These are phyloP conservation scores for Sistotremastrum niveocremeum DNA, from an alignment of 768 basidiomycete genomes.

Conservation along the genomic window DNA sequence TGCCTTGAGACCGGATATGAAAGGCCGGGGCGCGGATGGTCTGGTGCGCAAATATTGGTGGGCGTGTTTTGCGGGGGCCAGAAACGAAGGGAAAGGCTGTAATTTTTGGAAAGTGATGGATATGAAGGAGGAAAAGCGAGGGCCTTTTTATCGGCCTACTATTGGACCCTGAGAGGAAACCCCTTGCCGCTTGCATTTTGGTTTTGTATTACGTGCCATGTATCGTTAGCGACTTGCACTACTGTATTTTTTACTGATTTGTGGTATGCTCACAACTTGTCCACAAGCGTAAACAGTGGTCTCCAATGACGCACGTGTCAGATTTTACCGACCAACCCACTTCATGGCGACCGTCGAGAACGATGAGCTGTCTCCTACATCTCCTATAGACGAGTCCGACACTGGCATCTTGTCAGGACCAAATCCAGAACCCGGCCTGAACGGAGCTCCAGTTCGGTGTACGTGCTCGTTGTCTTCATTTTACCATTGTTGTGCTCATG, in stretches of 20 bases:
- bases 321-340: too few species aligned
- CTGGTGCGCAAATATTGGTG: constrained; percentile 60
- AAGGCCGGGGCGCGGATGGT: constrained; percentile 37
- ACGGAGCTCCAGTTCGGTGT: constrained; percentile 73
- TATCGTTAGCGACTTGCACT: not conserved
- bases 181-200: not conserved
- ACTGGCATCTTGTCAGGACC: constrained; percentile 27
- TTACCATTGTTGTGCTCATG: not conserved
- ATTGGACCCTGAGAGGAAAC: not conserved
- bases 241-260: not conserved
- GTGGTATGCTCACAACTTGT: not conserved
- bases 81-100: constrained; percentile 77
- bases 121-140: constrained; percentile 51
- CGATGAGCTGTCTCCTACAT: constrained; percentile 17
- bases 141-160: constrained; percentile 25
- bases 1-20: constrained; percentile 68
- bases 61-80: constrained; percentile 67
- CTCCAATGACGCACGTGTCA: too few species aligned
- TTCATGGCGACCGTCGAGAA: not conserved
- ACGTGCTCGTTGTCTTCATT: constrained; percentile 21
- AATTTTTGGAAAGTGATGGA: constrained; percentile 64
- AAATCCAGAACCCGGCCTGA: constrained; percentile 60
- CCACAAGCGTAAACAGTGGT: not conserved
- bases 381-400: constrained; percentile 55
- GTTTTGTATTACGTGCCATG: not conserved